A percentile compares a stretch with the other conserved stretches of the same genome.
These are phyloP conservation scores for Ophiocordyceps camponoti-floridani DNA, from an alignment of 2,329 filamentous ascomycete species.

Conservation along the genomic window DNA sequence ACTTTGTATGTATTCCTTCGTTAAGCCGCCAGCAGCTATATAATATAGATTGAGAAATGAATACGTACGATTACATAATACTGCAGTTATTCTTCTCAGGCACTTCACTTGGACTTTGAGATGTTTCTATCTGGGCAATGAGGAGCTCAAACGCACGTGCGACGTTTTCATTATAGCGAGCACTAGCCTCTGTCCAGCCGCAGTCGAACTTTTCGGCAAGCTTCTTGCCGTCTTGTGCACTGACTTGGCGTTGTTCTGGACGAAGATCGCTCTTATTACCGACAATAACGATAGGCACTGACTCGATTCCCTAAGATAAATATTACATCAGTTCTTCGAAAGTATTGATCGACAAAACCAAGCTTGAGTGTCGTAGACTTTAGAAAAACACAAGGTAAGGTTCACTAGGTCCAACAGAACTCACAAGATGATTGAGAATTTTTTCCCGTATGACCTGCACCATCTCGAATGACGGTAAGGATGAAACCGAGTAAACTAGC, in stretches of 20 bases:
- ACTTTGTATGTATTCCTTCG: no score
- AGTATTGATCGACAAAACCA: no score
- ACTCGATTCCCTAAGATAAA: conserved; percentile 62
- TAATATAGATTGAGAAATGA: no score
- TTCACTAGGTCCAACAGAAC: conserved; percentile 12
- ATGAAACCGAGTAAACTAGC: conserved; percentile 95
- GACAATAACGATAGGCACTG: conserved; percentile 83
- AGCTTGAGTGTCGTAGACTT: no score
- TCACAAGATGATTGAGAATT: conserved; percentile 85
- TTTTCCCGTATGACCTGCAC: conserved; percentile 90
- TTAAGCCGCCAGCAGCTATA: conserved; percentile 12
- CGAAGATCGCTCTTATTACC: conserved; percentile 94
- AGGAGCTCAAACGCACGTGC: conserved; percentile 83
- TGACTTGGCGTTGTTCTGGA: conserved; percentile 84
- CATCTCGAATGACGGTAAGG: conserved; percentile 92
- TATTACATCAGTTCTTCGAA: no score
- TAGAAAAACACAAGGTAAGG: no score
- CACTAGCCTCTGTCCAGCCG: conserved; percentile 87
- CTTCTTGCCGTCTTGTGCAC: conserved; percentile 66
- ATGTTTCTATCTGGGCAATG: conserved; percentile 88
- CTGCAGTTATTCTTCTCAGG: conserved; percentile 63
- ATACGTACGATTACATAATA: conserved; percentile 55
- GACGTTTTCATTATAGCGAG: conserved; percentile 88
- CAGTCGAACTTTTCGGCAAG: conserved; percentile 77
- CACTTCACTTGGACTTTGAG: conserved; percentile 75